A percentile compares a stretch with the other conserved stretches of the same genome.
These are phyloP conservation scores for Hypsizygus ulmarius DNA, from an alignment of 1,284 basidiomycete genomes.

Conservation along the genomic window DNA sequence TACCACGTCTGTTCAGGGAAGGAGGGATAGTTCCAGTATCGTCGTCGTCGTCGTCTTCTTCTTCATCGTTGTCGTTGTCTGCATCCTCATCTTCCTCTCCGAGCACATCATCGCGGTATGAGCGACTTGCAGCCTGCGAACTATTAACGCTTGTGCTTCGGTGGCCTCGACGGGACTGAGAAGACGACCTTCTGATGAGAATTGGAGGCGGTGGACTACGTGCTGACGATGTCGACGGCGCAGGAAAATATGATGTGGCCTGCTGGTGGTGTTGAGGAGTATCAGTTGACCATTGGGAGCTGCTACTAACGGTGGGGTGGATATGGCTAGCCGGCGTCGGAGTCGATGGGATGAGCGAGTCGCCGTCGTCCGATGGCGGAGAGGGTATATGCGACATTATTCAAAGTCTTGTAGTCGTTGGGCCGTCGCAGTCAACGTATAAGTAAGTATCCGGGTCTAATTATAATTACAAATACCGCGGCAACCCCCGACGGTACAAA, in stretches of 20 bases:
- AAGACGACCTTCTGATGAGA: constrained; percentile 47
- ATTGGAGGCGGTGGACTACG: constrained; percentile 37
- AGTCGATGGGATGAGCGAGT: constrained; percentile 34
- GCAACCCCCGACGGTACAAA: constrained; percentile 23
- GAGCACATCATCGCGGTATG: constrained; percentile 43
- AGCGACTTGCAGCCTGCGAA: constrained; percentile 44
- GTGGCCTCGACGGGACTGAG: constrained; percentile 43
- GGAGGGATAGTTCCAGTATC: constrained; percentile 28
- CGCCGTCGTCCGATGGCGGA: constrained; percentile 29
- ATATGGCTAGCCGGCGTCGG: constrained; percentile 41
- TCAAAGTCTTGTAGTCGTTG: constrained; percentile 4
- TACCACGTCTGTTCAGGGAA: constrained; percentile 28
- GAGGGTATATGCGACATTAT: constrained; percentile 31
- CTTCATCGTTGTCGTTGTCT: constrained; percentile 41
- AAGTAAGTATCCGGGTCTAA: constrained; percentile 10
- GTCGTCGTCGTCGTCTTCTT: constrained; percentile 43
- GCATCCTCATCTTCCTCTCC: constrained; percentile 48
- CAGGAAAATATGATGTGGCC: constrained; percentile 61
- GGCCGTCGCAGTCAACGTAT: constrained; percentile 11
- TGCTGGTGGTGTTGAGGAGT: constrained; percentile 63
- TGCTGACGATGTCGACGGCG: constrained; percentile 35
- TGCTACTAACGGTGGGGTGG: constrained; percentile 49
- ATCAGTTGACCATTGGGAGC: constrained; percentile 57
- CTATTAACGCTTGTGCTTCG: constrained; percentile 64
- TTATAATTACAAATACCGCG: constrained; percentile 15